Evolutionary conservation across 2,329 filamentous ascomycete genomes (phyloP), one percentile per base, ranked within the genome.

Genomic region (Epichloe hybrida): DNA sequence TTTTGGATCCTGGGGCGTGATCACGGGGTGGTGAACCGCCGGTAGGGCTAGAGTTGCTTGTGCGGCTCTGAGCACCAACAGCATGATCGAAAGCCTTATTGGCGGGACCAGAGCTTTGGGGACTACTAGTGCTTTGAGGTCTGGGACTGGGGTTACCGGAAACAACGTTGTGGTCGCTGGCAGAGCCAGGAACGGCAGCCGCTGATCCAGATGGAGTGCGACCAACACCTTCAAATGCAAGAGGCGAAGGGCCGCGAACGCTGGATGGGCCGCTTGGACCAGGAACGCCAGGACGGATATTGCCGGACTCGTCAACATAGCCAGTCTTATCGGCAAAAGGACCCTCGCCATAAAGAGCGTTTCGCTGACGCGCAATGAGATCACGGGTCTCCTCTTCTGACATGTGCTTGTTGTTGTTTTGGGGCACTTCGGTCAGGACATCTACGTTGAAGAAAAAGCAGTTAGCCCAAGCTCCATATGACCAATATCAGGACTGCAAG

Each of bases 301-400:
- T 72, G 55, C 78, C 77, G 34, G 77, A 76, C 62, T 90, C 86
- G 54, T 89, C 84, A 47, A 81, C 74, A 61, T 84, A 84, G 57
- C 73, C 75, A 55, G 73, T 75, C 58, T 78, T 80, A 58, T 84
- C 82, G 63, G 84, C 81, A 65, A 88, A 84, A 48, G 77, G 66
- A 11, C 75, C 75, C 64, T 87, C 88, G 65, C 89, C 88, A 69
- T 97, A 98, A 58, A 98, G 73, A 57, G 91, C 90, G 69, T 85
- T 90, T 69, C 94, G 89, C 72, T 97, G 93, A 64, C 91, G 90
- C 60, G 90, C 87, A 69, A 97, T 95, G 67, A 97, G 77, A 61
- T 97, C 91, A 61, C 91, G 88, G 61, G 91, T 91, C 64, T 95
- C 90, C 62, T 96, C 90, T 73, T 97, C 93, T 65, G 85, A 94